phyloP scores from a whole-genome alignment of 805 yeast species.

The Nakazawaea anatomiae region DNA sequence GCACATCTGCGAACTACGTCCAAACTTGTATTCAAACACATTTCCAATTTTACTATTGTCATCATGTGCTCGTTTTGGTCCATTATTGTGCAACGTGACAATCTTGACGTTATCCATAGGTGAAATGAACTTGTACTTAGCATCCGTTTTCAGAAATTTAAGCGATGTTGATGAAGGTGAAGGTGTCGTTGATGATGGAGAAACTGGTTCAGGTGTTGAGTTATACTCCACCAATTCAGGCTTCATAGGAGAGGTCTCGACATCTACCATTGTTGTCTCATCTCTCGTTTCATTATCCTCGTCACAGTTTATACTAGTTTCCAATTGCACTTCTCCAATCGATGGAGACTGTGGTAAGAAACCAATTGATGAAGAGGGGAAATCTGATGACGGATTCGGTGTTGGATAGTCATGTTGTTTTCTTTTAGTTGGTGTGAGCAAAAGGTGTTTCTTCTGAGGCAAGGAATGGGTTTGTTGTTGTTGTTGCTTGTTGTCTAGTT shows the following conservation, averaged over 20 bases:
- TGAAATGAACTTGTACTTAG: slow-evolving; percentile 18
- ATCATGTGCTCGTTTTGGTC: not conserved
- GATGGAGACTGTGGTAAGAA: not conserved
- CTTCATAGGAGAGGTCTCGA: slow-evolving; percentile 5
- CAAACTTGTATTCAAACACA: slow-evolving; percentile 40
- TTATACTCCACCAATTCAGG: not conserved
- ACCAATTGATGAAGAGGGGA: slow-evolving; percentile 4
- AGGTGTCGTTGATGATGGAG: not conserved
- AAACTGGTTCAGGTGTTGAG: too few relatives aligned
- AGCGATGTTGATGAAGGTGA: not conserved
- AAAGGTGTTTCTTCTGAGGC: not conserved
- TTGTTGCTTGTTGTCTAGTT: too few relatives aligned
- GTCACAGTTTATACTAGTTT: not conserved
- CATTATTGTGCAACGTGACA: slow-evolving; percentile 30
- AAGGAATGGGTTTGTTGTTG: not conserved
- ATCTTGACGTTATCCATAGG: slow-evolving; percentile 31
- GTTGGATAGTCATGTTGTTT: slow-evolving; percentile 6
- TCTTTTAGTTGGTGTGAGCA: not conserved
- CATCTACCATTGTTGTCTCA: not conserved
- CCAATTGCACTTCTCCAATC: not conserved
- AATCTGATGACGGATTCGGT: slow-evolving; percentile 12
- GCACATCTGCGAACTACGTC: slow-evolving; percentile 63
- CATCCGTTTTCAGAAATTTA: not conserved
- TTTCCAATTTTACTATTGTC: not conserved
- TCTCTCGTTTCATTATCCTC: not conserved